Evolutionary conservation across 148 eudicot genomes (phyloP).

Genomic region (Mesembryanthemum crystallinum): DNA sequence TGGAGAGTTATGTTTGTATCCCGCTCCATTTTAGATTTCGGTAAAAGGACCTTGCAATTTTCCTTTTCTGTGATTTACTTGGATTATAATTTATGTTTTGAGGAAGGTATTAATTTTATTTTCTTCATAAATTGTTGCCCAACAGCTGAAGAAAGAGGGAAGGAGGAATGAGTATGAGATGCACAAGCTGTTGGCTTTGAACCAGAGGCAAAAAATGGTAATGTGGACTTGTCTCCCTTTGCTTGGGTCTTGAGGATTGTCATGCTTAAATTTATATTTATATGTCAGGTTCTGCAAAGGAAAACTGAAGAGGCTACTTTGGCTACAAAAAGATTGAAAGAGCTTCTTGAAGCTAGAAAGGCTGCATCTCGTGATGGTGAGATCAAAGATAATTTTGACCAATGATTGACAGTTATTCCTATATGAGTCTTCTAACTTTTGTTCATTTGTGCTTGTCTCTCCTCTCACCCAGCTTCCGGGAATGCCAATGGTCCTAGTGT

Average conservation of each 20-base stretch:
- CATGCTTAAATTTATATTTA: slow-evolving; percentile 2
- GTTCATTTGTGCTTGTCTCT: neutral
- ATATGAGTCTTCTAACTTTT: slow-evolving; percentile 3
- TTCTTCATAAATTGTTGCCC: slow-evolving; percentile 10
- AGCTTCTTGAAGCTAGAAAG: slow-evolving; percentile 80
- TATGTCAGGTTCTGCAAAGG: slow-evolving; percentile 77
- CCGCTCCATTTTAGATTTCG: neutral
- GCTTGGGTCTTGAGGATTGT: neutral
- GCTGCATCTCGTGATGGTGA: slow-evolving; percentile 73
- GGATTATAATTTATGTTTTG: neutral
- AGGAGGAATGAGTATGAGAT: slow-evolving; percentile 97
- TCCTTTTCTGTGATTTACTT: neutral
- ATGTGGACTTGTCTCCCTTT: neutral
- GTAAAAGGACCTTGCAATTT: neutral
- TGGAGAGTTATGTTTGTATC: neutral
- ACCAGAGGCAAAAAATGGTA: slow-evolving; percentile 97
- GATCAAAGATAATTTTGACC: slow-evolving; percentile 9
- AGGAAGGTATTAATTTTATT: neutral
- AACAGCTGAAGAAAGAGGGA: slow-evolving; percentile 96
- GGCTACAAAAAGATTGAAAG: slow-evolving; percentile 91
- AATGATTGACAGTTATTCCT: neutral
- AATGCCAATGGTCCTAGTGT: slow-evolving; percentile 59
- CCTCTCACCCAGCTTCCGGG: slow-evolving; percentile 34
- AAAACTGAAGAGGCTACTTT: slow-evolving; percentile 95
- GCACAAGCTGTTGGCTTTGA: slow-evolving; percentile 90